Conservation (phyloP, 2,329 filamentous ascomycete genomes). For the Pseudogymnoascus sp. region DNA sequence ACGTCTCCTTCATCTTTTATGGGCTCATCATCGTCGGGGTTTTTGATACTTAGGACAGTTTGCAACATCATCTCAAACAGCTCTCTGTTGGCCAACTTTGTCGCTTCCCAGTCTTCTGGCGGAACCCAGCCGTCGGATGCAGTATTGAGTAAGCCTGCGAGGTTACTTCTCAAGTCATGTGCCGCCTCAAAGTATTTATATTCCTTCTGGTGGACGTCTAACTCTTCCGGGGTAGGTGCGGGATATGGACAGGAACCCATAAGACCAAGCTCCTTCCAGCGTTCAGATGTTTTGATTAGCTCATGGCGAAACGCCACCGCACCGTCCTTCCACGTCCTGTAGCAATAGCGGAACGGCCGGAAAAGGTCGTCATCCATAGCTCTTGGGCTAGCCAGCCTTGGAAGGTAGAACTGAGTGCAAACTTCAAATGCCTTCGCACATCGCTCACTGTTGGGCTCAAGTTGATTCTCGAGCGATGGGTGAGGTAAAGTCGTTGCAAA, state of each 20-base stretch:
- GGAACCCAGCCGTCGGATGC: slow-evolving; percentile 21
- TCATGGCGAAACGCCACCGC: slow-evolving; percentile 32
- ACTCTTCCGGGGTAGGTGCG: slow-evolving; percentile 15
- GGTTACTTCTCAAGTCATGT: slow-evolving; percentile 15
- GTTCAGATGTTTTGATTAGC: slow-evolving; percentile 31
- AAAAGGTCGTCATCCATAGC: slow-evolving; percentile 31
- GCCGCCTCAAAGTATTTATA: slow-evolving; percentile 16
- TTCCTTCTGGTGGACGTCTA: slow-evolving; percentile 14
- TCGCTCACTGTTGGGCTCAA: slow-evolving; percentile 23
- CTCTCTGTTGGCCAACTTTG: slow-evolving; percentile 8
- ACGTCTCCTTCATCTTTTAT: neutral
- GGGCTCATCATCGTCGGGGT: neutral
- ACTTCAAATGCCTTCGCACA: slow-evolving; percentile 29
- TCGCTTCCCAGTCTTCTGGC: slow-evolving; percentile 18
- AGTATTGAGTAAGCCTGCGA: slow-evolving; percentile 13
- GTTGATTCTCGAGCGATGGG: slow-evolving; percentile 16
- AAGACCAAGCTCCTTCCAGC: slow-evolving; percentile 34
- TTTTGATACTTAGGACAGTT: neutral
- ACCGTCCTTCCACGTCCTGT: slow-evolving; percentile 35
- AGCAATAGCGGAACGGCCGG: slow-evolving; percentile 33
- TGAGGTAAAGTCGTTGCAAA: slow-evolving; percentile 28
- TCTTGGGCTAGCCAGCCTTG: slow-evolving; percentile 27
- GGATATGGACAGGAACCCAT: slow-evolving; percentile 25
- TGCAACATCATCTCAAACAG: slow-evolving; percentile 11
- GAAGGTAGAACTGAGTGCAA: slow-evolving; percentile 26